Evolutionary conservation across 129 eudicot genomes (phyloP).

Genomic region (Rutidosis leptorrhynchoides): DNA sequence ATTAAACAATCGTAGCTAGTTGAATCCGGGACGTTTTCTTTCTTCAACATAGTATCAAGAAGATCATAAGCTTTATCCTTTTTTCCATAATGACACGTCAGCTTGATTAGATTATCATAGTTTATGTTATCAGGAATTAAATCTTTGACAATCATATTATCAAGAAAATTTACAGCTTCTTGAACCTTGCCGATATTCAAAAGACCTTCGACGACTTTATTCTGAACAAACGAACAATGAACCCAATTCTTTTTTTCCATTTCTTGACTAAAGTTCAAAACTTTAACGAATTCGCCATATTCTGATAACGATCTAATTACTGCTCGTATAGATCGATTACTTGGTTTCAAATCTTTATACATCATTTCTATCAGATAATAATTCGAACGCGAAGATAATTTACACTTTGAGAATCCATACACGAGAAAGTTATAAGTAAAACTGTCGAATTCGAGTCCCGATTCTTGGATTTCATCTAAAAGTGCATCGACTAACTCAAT

Average conservation of each 20-base stretch:
- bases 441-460: constrained; percentile 39
- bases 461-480: constrained; percentile 44
- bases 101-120: constrained; percentile 60
- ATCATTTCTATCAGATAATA: constrained; percentile 58
- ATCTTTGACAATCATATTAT: constrained; percentile 39
- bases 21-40: constrained; percentile 48
- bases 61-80: constrained; percentile 60
- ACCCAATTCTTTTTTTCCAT: constrained; percentile 65
- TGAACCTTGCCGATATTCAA: constrained; percentile 31
- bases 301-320: constrained; percentile 41
- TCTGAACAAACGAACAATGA: constrained; percentile 50
- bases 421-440: constrained; percentile 59
- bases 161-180: constrained; percentile 59
- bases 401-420: constrained; percentile 46
- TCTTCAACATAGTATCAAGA: constrained; percentile 58
- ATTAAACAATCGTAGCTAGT: constrained; percentile 52
- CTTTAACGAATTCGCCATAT: constrained; percentile 42
- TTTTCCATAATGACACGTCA: constrained; percentile 44
- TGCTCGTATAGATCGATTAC: constrained; percentile 53
- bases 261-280: constrained; percentile 59
- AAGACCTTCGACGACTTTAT: constrained; percentile 40
- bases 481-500: constrained; percentile 31
- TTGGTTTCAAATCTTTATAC: constrained; percentile 54
- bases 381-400: constrained; percentile 39
- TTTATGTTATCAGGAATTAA: constrained; percentile 45